Evolutionary conservation across 148 eudicot species (phyloP).

Genomic region (Euryodendron excelsum): DNA sequence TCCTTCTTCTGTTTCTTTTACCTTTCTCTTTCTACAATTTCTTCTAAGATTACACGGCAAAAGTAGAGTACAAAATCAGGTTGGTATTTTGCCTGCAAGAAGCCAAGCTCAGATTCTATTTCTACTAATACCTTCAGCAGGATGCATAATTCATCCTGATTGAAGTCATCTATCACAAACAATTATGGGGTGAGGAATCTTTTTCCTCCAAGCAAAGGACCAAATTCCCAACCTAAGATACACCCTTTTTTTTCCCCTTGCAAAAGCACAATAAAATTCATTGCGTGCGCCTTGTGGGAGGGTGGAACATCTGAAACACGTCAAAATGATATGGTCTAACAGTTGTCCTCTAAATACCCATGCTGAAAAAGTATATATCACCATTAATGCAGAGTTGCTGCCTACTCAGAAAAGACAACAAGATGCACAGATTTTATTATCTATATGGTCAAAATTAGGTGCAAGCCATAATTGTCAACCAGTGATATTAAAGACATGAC

Average conservation of each 20-base stretch:
- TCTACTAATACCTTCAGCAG: not conserved
- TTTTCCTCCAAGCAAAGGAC: not conserved
- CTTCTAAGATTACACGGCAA: not conserved
- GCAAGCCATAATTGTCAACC: not conserved
- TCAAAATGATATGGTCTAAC: not conserved
- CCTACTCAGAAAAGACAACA: not conserved
- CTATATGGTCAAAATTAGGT: not conserved
- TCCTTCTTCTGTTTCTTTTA: not conserved
- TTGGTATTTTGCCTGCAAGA: not conserved
- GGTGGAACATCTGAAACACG: not conserved
- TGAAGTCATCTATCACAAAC: not conserved
- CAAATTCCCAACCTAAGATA: not conserved
- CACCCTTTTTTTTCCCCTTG: not conserved
- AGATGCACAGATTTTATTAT: not conserved
- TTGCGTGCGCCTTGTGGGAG: not conserved
- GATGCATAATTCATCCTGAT: not conserved
- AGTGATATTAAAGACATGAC: not conserved
- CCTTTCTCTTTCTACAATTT: not conserved
- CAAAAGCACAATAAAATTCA: not conserved
- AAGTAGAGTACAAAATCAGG: not conserved
- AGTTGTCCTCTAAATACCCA: not conserved
- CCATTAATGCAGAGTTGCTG: not conserved
- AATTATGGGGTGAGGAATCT: not conserved
- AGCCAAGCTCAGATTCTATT: slow-evolving; percentile 1
- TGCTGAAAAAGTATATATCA: not conserved